Evolutionary conservation across 805 yeast species (phyloP).

Genomic region (Monosporozyma aerobia): DNA sequence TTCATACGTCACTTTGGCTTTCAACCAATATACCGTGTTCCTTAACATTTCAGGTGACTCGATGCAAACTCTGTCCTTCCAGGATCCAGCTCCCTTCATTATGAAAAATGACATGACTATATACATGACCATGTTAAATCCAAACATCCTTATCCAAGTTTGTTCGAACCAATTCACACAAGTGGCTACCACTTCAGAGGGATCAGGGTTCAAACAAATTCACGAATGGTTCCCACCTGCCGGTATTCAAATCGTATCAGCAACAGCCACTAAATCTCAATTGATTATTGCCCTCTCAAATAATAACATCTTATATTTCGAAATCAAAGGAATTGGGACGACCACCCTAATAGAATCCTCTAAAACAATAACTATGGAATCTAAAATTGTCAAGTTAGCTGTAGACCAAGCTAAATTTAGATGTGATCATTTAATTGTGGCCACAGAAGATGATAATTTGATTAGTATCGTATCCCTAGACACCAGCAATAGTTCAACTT

Average conservation of each 20-base stretch:
- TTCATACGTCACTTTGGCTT: slow-evolving; percentile 18
- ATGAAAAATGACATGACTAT: slow-evolving; percentile 50
- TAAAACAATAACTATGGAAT: slow-evolving; percentile 45
- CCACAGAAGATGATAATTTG: slow-evolving; percentile 55
- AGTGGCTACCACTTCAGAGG: slow-evolving; percentile 26
- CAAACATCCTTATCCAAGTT: slow-evolving; percentile 57
- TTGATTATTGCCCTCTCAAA: slow-evolving; percentile 63
- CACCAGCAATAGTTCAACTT: slow-evolving; percentile 41
- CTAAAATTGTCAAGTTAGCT: slow-evolving; percentile 45
- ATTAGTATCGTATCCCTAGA: slow-evolving; percentile 51
- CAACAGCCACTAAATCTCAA: slow-evolving; percentile 59
- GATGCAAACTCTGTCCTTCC: slow-evolving; percentile 57
- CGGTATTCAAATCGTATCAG: slow-evolving; percentile 53
- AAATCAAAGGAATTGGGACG: slow-evolving; percentile 37
- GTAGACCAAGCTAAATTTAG: slow-evolving; percentile 32
- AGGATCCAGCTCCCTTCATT: slow-evolving; percentile 67
- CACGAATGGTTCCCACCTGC: slow-evolving; percentile 79
- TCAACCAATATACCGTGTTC: slow-evolving; percentile 17
- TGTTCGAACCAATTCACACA: slow-evolving; percentile 64
- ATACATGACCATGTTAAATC: slow-evolving; percentile 60
- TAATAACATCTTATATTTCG: slow-evolving; percentile 74
- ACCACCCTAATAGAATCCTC: slow-evolving; percentile 53
- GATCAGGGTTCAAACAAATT: slow-evolving; percentile 25
- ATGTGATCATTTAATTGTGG: slow-evolving; percentile 57
- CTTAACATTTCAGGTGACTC: slow-evolving; percentile 33